phyloP scores from a whole-genome alignment of 352 stramenopile genomes.

The Aphanomyces cochlioides region DNA sequence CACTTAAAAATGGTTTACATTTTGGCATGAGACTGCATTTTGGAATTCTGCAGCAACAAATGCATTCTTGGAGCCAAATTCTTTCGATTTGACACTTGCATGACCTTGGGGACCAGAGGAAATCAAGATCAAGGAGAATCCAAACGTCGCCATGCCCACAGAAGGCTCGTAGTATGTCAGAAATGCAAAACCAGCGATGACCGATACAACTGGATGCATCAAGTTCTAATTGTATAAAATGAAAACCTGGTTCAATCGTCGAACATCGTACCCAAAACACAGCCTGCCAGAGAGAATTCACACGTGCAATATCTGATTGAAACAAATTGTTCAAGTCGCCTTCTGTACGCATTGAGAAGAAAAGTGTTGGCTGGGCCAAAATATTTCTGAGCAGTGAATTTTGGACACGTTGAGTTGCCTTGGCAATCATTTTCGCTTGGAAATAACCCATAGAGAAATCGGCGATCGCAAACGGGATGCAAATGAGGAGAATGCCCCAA shows the following conservation, averaged over 20 bases:
- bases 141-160: conserved; percentile 80
- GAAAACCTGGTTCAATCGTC: background rate
- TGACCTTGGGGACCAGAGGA: conserved; percentile 79
- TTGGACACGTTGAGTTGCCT: conserved; percentile 75
- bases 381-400: conserved; percentile 71
- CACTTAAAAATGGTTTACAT: conserved; percentile 29
- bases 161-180: conserved; percentile 72
- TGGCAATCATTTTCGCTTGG: conserved; percentile 88
- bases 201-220: conserved; percentile 70
- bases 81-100: conserved; percentile 73
- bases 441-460: conserved; percentile 85
- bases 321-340: conserved; percentile 86
- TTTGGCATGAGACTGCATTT: conserved; percentile 78
- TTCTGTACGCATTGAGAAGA: conserved; percentile 79
- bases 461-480: conserved; percentile 77
- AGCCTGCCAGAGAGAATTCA: conserved; percentile 79
- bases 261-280: conserved; percentile 61
- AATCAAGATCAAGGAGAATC: conserved; percentile 69
- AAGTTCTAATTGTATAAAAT: conserved; percentile 41
- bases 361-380: conserved; percentile 71
- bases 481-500: conserved; percentile 64
- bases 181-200: conserved; percentile 80
- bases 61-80: conserved; percentile 82
- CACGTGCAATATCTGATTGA: conserved; percentile 75
- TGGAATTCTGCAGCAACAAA: conserved; percentile 86